Conservation (phyloP, 371 early-diverging fungal species). For the Mortierella sp. region DNA sequence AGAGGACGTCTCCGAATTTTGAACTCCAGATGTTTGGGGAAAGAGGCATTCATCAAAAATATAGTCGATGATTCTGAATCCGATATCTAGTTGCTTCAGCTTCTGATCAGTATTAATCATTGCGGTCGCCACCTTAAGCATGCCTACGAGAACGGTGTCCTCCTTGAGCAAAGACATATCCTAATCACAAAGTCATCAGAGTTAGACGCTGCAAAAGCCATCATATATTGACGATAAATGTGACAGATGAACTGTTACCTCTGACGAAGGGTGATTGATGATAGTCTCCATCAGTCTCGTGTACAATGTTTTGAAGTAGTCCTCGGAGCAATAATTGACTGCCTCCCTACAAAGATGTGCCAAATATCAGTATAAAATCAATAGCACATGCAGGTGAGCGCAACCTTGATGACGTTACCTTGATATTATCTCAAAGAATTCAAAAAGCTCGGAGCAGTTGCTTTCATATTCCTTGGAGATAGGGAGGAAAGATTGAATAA, state of each 20-base stretch:
- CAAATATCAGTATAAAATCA: background rate
- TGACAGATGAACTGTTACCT: conserved; percentile 26
- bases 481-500: conserved; percentile 57
- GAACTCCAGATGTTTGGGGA: conserved; percentile 4
- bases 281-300: conserved; percentile 48
- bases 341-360: conserved; percentile 21
- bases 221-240: background rate
- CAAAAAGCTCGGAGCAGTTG: conserved; percentile 60
- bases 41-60: conserved; percentile 55
- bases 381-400: background rate
- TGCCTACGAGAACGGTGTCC: conserved; percentile 58
- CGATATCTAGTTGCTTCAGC: conserved; percentile 24
- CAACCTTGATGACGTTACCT: conserved; percentile 18
- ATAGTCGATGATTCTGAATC: conserved; percentile 29
- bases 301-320: conserved; percentile 28
- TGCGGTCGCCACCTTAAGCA: conserved; percentile 57
- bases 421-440: conserved; percentile 53
- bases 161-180: conserved; percentile 38
- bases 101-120: conserved; percentile 38
- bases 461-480: conserved; percentile 53
- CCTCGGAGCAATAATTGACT: conserved; percentile 25
- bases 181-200: conserved; percentile 13
- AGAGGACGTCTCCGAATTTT: background rate
- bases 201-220: background rate
- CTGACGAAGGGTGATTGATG: conserved; percentile 46